Evolutionary conservation across 495 filamentous ascomycete genomes (phyloP), one percentile per base, ranked within the genome.

Genomic region (Aspergillus hancockii): DNA sequence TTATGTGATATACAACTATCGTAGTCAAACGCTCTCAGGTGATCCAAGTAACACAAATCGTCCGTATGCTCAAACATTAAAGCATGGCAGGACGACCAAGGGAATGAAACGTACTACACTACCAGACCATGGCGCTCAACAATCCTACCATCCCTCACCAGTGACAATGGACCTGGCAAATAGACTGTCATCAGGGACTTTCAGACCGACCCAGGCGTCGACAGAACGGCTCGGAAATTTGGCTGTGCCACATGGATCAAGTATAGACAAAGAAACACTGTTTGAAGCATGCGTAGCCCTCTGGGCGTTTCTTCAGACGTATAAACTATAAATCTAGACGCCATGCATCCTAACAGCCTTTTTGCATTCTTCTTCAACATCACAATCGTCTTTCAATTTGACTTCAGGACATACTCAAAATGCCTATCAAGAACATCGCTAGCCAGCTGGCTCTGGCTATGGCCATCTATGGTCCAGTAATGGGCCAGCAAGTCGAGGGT

Each of bases 401-500:
- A 36, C 2, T 10, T 12, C 3, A n/a, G 18, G 19, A 23, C 43
- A 23, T 23, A 22, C 13, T 8, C 43, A 47, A 1, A 1, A 47
- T 47, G 43, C 9, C 7, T 23, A 10, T 47, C 43, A 22, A 23
- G 16, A 31, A 34, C n/a, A 5, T 52, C 19, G 32, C 49, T 34
- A 19, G 28, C 16, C 28, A 19, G 14, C 49, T 52, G 13, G 49
- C 49, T 58, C 30, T 62, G 49, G 7, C 43, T 8, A 40, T 68
- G 8, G 57, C 60, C 16, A 32, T 68, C 8, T 23, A 52, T 6
- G 49, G 52, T 52, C 55, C 56, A 1, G 57, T 54, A 0, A 12
- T 66, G 21, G 57, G 61, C 0, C 71, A 74, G 36, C 52, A 21
- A 0, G 66, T 71, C 0, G 50, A 67, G 34, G 71, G 71, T 21